These are phyloP conservation scores for Pichia sp. DNA, from an alignment of 1,139 yeast genomes.

Conservation along the genomic window DNA sequence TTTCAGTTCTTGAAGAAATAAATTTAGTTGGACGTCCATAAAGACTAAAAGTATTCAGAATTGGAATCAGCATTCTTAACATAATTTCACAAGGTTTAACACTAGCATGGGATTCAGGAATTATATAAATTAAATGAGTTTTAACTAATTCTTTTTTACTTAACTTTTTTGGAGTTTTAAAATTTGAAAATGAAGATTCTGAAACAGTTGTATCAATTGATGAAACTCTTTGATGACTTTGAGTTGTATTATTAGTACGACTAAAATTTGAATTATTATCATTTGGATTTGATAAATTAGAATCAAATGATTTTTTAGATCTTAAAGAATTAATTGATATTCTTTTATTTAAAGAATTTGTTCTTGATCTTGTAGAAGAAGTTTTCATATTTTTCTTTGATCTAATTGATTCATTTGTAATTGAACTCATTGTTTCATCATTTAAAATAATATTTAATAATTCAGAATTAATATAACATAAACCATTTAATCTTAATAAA, in stretches of 20 bases:
- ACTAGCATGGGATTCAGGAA: constrained; percentile 52
- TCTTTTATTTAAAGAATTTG: constrained; percentile 16
- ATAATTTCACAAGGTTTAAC: constrained; percentile 52
- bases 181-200: constrained; percentile 22
- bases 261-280: constrained; percentile 1
- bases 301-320: constrained; percentile 17
- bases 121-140: constrained; percentile 38
- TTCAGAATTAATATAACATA: constrained; percentile 39
- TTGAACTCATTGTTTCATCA: constrained; percentile 17
- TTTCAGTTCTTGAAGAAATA: constrained; percentile 40
- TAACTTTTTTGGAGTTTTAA: constrained; percentile 18
- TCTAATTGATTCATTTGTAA: constrained; percentile 6
- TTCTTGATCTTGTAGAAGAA: constrained; percentile 10
- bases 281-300: constrained; percentile 16
- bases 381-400: constrained; percentile 1
- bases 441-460: constrained; percentile 21
- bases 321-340: constrained; percentile 21
- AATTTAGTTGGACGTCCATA: constrained; percentile 52
- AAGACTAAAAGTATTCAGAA: constrained; percentile 46
- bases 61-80: constrained; percentile 48
- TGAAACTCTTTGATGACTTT: constrained; percentile 20
- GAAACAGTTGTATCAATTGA: constrained; percentile 27
- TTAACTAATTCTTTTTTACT: constrained; percentile 32
- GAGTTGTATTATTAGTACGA: background rate
- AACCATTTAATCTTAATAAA: constrained; percentile 46